Percentiles rank a stretch among this genome's conserved stretches.
Conservation (phyloP, 805 yeast genomes). For the Candida maesae region DNA sequence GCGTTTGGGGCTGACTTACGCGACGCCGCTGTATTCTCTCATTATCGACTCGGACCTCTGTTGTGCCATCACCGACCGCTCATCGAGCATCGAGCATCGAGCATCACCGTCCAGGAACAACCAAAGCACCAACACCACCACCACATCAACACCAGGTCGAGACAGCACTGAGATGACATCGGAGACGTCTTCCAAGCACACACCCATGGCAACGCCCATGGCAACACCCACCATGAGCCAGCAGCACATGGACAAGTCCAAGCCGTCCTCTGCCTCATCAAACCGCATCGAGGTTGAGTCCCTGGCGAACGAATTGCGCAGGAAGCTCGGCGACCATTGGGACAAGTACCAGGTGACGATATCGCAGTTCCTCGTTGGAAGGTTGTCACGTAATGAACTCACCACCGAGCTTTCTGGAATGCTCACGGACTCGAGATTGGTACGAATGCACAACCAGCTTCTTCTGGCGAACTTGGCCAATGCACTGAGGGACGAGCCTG, state of each 20-base stretch:
- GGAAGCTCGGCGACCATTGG: slow-evolving; percentile 73
- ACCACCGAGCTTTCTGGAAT: slow-evolving; percentile 54
- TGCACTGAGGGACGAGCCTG: slow-evolving; percentile 74
- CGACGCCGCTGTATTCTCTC: background rate
- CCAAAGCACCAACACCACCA: background rate
- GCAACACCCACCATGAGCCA: slow-evolving; percentile 15
- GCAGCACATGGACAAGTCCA: slow-evolving; percentile 10
- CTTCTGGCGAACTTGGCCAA: slow-evolving; percentile 80
- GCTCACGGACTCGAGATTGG: slow-evolving; percentile 31
- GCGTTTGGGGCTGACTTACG: background rate
- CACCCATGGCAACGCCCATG: slow-evolving; percentile 13
- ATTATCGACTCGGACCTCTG: slow-evolving; percentile 1
- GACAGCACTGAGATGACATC: slow-evolving; percentile 6
- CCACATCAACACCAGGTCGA: background rate
- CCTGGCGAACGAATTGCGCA: slow-evolving; percentile 70
- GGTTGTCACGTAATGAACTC: slow-evolving; percentile 72
- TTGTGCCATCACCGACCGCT: slow-evolving; percentile 11
- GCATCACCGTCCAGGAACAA: no score
- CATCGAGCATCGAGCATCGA: background rate
- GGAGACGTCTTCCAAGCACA: slow-evolving; percentile 9
- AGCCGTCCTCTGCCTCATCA: slow-evolving; percentile 1
- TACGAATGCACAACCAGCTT: slow-evolving; percentile 77
- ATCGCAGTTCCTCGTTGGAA: slow-evolving; percentile 73
- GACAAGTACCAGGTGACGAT: slow-evolving; percentile 78
- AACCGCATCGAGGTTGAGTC: slow-evolving; percentile 56